Evolutionary conservation across 768 basidiomycete species (phyloP).

Genomic region (Tricholomella constricta): DNA sequence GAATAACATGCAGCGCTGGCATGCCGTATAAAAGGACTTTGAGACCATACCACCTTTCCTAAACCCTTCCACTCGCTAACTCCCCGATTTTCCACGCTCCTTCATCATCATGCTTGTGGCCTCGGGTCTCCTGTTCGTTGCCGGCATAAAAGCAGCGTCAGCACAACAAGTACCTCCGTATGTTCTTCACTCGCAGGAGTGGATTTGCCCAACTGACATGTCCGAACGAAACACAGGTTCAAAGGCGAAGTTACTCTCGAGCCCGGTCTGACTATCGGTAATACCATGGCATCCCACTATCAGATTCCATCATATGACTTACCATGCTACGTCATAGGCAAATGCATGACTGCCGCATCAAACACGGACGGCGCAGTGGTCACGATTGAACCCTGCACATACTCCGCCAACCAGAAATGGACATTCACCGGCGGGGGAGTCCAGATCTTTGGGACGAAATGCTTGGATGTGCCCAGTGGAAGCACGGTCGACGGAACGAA

Average conservation of each 20-base stretch:
- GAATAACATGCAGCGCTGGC: background rate
- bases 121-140: slow-evolving; percentile 1
- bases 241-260: slow-evolving; percentile 45
- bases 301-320: background rate
- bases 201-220: background rate
- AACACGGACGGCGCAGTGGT: slow-evolving; percentile 51
- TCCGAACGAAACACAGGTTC: slow-evolving; percentile 30
- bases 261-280: slow-evolving; percentile 44
- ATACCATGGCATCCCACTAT: slow-evolving; percentile 11
- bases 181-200: background rate
- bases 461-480: slow-evolving; percentile 50
- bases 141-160: slow-evolving; percentile 20
- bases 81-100: slow-evolving; percentile 9
- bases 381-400: slow-evolving; percentile 48
- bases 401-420: slow-evolving; percentile 49
- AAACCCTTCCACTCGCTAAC: background rate
- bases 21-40: background rate
- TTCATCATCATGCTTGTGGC: slow-evolving; percentile 14
- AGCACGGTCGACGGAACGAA: slow-evolving; percentile 43
- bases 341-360: slow-evolving; percentile 54
- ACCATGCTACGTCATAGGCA: slow-evolving; percentile 29
- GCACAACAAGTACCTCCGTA: slow-evolving; percentile 34
- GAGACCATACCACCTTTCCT: background rate
- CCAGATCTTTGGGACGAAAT: slow-evolving; percentile 48
- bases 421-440: slow-evolving; percentile 44